Evolutionary conservation across 148 eudicot species (phyloP).

Genomic region (Rheum nobile): DNA sequence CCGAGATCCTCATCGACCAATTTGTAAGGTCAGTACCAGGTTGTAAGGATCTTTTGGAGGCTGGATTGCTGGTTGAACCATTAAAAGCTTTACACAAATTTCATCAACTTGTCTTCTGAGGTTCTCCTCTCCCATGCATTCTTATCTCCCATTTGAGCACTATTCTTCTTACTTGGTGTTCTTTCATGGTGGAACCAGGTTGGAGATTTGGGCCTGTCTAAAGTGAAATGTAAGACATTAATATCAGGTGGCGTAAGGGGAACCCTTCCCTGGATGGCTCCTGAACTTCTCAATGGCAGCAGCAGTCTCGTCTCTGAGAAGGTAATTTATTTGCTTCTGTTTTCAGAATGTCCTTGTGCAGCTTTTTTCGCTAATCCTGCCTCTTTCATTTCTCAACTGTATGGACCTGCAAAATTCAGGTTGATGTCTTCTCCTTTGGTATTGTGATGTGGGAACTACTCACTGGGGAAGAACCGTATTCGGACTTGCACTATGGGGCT

Average conservation of each 20-base stretch:
- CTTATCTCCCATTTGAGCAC: neutral
- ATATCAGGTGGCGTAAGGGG: conserved; percentile 12
- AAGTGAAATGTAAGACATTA: conserved; percentile 8
- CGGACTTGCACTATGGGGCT: conserved; percentile 8
- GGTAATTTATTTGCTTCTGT: neutral
- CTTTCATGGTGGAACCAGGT: neutral
- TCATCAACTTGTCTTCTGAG: neutral
- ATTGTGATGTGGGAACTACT: conserved; percentile 13
- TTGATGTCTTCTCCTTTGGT: conserved; percentile 14
- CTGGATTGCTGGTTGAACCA: neutral
- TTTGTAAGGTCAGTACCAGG: conserved; percentile 71
- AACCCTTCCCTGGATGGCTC: conserved; percentile 14
- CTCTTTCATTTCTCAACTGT: neutral
- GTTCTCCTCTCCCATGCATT: neutral
- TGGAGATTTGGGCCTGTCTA: conserved; percentile 15
- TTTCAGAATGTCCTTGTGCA: neutral
- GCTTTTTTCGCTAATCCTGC: neutral
- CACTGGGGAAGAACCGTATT: conserved; percentile 8
- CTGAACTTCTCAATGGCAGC: conserved; percentile 12
- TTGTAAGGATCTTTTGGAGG: neutral
- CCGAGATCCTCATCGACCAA: conserved; percentile 92
- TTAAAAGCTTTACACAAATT: neutral
- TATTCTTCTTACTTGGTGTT: neutral
- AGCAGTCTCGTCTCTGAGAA: conserved; percentile 13
- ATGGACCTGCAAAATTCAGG: conserved; percentile 6